Evolutionary conservation across 1,284 basidiomycete species (phyloP), one percentile per base, ranked within the genome.

Genomic region (Ceratorhiza oryzae-sativae): DNA sequence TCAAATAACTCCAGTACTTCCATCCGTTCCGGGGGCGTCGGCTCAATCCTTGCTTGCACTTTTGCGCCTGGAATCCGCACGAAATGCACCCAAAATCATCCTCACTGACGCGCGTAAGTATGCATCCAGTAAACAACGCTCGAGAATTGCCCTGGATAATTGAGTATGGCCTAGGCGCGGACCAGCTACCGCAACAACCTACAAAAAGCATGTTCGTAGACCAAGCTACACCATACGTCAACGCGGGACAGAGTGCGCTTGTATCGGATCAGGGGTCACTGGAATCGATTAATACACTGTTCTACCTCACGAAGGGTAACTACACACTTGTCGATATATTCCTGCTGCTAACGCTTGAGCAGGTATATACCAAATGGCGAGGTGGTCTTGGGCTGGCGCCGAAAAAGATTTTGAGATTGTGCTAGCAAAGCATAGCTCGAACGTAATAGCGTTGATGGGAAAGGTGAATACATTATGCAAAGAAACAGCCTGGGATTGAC

Each of bases 361-460:
- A 94, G 93, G 90, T 15, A 90, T 94, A 55, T 86, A 93, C 72
- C 89, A 93, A 78, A 83, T 95, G n/a, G 90, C 92, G 2, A 89
- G 87, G 9, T 86, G 91, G 20, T 86, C 89, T 30, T 87, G 93
- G 82, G 90, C 92, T 48, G 89, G 92, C 72, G 93, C 94, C 0
- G 81, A 90, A 72, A 86, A 88, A 12, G 86, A 90, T 0, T 95
- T 97, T 76, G 92, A 95, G 20, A 85, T 85, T n/a, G 88, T 96
- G n/a, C 84, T 97, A 18, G 82, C 82, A 3, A 84, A 88, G 72
- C 90, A 91, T 76, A 92, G 93, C 0, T 93, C 89, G 9, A 95
- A 97, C 77, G 78, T 96, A 13, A 86, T 93, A 23, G 92, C 93
- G 0, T 81, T 94, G 18, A 81, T 94, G 20, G 92, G 92, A 49